A percentile compares a stretch with the other conserved stretches of the same genome.
Conservation (phyloP, 768 basidiomycete genomes). For the Mycena venus region DNA sequence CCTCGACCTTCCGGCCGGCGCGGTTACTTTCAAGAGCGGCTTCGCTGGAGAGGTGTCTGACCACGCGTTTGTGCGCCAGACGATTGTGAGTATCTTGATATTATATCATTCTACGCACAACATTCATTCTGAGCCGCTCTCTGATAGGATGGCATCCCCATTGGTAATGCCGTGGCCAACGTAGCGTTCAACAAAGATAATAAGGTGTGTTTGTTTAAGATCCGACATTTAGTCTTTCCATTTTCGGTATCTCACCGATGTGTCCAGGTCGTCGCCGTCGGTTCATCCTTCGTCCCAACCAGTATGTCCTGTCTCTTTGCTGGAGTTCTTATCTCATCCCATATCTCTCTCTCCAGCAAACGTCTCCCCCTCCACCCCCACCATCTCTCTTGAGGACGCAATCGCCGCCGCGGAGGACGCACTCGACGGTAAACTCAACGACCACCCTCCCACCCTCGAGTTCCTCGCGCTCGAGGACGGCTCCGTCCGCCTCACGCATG, state of each 20-base stretch:
- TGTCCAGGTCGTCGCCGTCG: constrained; percentile 52
- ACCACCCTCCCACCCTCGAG: constrained; percentile 46
- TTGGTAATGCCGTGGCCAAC: constrained; percentile 59
- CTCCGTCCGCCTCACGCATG: constrained; percentile 45
- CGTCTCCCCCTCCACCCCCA: constrained; percentile 39
- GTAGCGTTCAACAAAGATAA: constrained; percentile 56
- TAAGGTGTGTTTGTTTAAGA: constrained; percentile 41
- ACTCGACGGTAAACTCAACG: constrained; percentile 45
- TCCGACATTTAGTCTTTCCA: too few species aligned
- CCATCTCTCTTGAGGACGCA: constrained; percentile 44
- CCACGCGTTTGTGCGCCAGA: constrained; percentile 9
- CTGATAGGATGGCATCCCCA: constrained; percentile 45
- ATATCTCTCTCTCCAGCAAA: background rate
- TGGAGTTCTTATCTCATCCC: background rate
- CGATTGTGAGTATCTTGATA: background rate
- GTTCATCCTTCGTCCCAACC: constrained; percentile 61
- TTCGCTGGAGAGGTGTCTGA: constrained; percentile 21
- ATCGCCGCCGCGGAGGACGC: constrained; percentile 45
- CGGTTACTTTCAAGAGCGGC: constrained; percentile 11
- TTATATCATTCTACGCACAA: too few species aligned
- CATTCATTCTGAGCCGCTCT: too few species aligned
- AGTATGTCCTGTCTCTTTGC: constrained; percentile 38
- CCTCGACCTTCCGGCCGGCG: background rate
- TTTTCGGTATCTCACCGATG: too few species aligned
- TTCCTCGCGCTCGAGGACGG: constrained; percentile 49